Evolutionary conservation across 1,284 basidiomycete species (phyloP).

Genomic region (Lignosus rhinocerotis): DNA sequence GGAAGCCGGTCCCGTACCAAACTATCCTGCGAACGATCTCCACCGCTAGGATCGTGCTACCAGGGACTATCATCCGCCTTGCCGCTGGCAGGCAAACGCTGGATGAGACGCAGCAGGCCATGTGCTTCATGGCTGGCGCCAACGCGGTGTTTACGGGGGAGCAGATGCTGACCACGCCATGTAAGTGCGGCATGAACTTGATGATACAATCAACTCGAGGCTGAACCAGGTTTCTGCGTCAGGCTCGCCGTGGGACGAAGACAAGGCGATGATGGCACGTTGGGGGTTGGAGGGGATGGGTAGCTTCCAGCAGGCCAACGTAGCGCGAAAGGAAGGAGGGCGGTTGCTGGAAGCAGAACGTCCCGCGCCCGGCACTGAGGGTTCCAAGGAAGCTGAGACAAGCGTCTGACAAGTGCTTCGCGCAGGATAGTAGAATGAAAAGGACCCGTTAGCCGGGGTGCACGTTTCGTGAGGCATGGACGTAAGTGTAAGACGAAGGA

Average conservation of each 20-base stretch:
- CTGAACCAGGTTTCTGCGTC: constrained; percentile 15
- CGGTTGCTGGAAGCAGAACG: constrained; percentile 22
- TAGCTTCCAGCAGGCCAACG: constrained; percentile 73
- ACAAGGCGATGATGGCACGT: constrained; percentile 90
- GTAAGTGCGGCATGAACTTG: constrained; percentile 44
- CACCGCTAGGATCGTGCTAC: constrained; percentile 91
- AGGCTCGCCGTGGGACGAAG: constrained; percentile 90
- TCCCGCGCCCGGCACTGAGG: background rate
- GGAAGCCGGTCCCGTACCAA: constrained; percentile 77
- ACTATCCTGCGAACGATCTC: constrained; percentile 92
- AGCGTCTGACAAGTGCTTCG: constrained; percentile 11
- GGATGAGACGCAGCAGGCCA: constrained; percentile 90
- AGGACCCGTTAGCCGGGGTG: too few relatives aligned
- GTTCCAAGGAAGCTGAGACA: constrained; percentile 7
- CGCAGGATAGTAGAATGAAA: too few relatives aligned
- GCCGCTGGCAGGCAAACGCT: constrained; percentile 93
- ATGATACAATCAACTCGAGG: constrained; percentile 9
- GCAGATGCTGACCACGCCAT: constrained; percentile 96
- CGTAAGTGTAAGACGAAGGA: too few relatives aligned
- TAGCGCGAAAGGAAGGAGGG: constrained; percentile 47
- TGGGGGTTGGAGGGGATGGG: constrained; percentile 94
- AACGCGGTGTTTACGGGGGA: constrained; percentile 99
- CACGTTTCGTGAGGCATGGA: too few relatives aligned
- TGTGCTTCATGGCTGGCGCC: constrained; percentile 98
- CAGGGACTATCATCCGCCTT: constrained; percentile 91